Base-by-base conservation (phyloP, 345 rosid genomes). In the Gossypium rotundifolium region DNA sequence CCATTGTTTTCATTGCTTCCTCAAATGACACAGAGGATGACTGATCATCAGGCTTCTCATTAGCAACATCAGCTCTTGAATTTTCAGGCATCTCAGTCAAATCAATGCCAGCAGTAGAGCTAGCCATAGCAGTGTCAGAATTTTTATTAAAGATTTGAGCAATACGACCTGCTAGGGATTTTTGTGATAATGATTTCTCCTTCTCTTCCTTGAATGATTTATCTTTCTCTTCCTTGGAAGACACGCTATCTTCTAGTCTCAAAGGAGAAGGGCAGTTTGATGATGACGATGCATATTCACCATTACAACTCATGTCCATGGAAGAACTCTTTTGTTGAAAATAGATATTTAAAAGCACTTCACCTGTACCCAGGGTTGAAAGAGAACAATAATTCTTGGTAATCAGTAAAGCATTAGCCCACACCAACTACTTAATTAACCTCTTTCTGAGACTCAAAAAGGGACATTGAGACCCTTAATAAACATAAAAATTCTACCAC, bases 111-210 rank as follows among this genome's bases (percentile, higher is more conserved):
- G 62, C 83, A 76, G 72, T 57, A 20, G 71, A 27, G 79, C 74
- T 11, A 18, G 74, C 5, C n/a, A 82, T 33, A 13, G 84, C n/a
- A n/a, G 82, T 29, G 78, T 87, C 92, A 17, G 80, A 53, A 81
- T 76, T 85, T 77, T 87, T 94, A 60, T 81, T 89, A 74, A 94
- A 94, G 40, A 94, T 88, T 74, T 94, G 97, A 76, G 91, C 96
- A 78, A 94, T 73, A 52, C 91, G 84, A 64, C 83, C 88, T 7
- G 93, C 93, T 55, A 94, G 81, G 11, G 86, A 78, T 76, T 79
- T 90, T 75, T 88, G 95, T 3, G 82, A 9, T 55, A 55, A 55
- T 55, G 60, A 52, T 52, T 14, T 52, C 23, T 74, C 69, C 53
- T 83, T 88, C 9, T 87, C 93, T 58, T 93, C 97, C 81, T 81